Conservation (phyloP, 495 filamentous ascomycete genomes). For the Lasiosphaeris hirsuta region DNA sequence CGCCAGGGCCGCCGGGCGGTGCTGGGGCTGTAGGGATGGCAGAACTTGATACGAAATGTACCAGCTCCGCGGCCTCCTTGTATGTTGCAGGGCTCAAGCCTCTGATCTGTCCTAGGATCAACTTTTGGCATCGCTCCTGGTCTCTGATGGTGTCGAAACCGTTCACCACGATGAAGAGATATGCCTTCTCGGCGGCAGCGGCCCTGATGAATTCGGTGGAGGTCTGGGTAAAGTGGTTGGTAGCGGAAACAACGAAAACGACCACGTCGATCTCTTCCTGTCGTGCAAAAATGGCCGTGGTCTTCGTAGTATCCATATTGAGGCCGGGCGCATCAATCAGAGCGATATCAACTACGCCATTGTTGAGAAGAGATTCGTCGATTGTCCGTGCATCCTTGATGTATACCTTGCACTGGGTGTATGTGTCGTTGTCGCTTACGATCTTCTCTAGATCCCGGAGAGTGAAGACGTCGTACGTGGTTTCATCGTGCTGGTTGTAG, state of each 20-base stretch:
- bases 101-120: constrained; percentile 86
- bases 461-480: constrained; percentile 82
- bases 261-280: constrained; percentile 99
- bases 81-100: constrained; percentile 83
- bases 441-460: constrained; percentile 79
- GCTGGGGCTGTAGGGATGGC: constrained; percentile 71
- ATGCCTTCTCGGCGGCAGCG: constrained; percentile 93
- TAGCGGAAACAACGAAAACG: constrained; percentile 95
- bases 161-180: constrained; percentile 99
- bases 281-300: constrained; percentile 90
- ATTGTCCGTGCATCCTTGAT: constrained; percentile 87
- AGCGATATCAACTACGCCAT: constrained; percentile 96
- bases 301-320: constrained; percentile 93
- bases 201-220: constrained; percentile 96
- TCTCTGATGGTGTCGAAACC: constrained; percentile 92
- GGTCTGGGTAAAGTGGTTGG: constrained; percentile 94
- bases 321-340: constrained; percentile 95
- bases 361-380: constrained; percentile 91
- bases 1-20: constrained; percentile 52
- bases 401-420: constrained; percentile 95
- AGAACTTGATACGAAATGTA: constrained; percentile 97
- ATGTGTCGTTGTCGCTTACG: constrained; percentile 79
- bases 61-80: constrained; percentile 88
- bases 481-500: constrained; percentile 89
- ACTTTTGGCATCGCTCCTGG: constrained; percentile 74